Conservation (phyloP, 371 early-diverging fungal species). For the Sporodiniella umbellata region DNA sequence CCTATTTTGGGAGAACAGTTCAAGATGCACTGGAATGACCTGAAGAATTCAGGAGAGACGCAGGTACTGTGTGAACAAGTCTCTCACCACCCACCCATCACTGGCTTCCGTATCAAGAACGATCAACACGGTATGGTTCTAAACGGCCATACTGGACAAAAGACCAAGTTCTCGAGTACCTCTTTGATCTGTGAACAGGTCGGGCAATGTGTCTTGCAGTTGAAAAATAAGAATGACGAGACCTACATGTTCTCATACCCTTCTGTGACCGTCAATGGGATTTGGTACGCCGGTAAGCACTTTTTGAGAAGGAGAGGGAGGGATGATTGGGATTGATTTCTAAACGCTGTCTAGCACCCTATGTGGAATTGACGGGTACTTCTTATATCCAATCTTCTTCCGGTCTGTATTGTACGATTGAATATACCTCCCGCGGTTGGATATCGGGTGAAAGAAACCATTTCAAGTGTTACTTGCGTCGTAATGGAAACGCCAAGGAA, state of each 20-base stretch:
- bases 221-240: conserved; percentile 29
- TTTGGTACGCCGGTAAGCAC: conserved; percentile 47
- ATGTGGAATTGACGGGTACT: conserved; percentile 69
- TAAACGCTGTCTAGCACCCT: too few relatives aligned
- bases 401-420: conserved; percentile 67
- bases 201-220: conserved; percentile 32
- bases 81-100: conserved; percentile 78
- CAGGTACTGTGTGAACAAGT: conserved; percentile 68
- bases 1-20: conserved; percentile 82
- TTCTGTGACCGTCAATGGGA: conserved; percentile 45
- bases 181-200: conserved; percentile 45
- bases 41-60: conserved; percentile 64
- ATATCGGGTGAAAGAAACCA: conserved; percentile 74
- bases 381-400: conserved; percentile 63
- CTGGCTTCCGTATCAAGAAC: conserved; percentile 64
- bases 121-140: conserved; percentile 59
- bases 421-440: conserved; percentile 74
- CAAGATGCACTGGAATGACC: conserved; percentile 64
- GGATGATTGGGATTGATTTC: not conserved
- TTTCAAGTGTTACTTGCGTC: conserved; percentile 57
- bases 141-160: conserved; percentile 70
- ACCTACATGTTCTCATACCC: conserved; percentile 38
- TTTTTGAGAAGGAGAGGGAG: not conserved
- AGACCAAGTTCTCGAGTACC: conserved; percentile 43
- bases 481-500: conserved; percentile 34